Percentiles rank a stretch among this genome's conserved stretches.
Evolutionary conservation across 2,329 filamentous ascomycete species (phyloP).

Genomic region (Claviceps humidiphila): DNA sequence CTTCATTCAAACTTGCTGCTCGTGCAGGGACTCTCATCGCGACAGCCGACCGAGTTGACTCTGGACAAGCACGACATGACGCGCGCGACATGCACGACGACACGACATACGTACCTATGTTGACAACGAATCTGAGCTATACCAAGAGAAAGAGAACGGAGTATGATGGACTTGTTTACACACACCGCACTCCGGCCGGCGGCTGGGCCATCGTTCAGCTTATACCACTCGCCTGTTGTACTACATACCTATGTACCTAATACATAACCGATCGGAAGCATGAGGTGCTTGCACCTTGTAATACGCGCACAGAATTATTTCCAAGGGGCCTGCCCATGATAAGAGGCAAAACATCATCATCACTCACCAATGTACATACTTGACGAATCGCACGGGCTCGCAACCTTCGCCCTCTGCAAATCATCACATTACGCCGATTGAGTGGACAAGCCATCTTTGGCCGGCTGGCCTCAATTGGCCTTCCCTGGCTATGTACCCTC

Average conservation of each 20-base stretch:
- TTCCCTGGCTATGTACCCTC: background rate
- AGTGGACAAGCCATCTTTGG: background rate
- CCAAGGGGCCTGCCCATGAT: background rate
- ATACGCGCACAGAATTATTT: background rate
- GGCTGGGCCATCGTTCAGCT: background rate
- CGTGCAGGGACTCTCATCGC: no score
- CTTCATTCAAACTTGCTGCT: no score
- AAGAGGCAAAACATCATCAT: constrained; percentile 4
- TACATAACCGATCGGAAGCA: background rate
- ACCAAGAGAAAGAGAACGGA: no score
- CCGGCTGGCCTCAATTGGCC: background rate
- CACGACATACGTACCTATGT: no score
- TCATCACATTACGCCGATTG: background rate
- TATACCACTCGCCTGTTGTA: background rate
- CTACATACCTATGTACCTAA: background rate
- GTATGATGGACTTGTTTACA: no score
- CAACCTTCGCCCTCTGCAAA: background rate
- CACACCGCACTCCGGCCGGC: background rate
- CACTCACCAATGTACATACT: background rate
- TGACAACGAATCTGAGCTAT: no score
- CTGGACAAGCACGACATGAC: no score
- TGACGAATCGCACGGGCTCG: background rate
- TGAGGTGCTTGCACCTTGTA: constrained; percentile 1
- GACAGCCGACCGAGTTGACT: no score
- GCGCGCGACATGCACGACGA: no score